Evolutionary conservation across 192 early-diverging fungal genomes (phyloP).

Genomic region (Backusella circina): DNA sequence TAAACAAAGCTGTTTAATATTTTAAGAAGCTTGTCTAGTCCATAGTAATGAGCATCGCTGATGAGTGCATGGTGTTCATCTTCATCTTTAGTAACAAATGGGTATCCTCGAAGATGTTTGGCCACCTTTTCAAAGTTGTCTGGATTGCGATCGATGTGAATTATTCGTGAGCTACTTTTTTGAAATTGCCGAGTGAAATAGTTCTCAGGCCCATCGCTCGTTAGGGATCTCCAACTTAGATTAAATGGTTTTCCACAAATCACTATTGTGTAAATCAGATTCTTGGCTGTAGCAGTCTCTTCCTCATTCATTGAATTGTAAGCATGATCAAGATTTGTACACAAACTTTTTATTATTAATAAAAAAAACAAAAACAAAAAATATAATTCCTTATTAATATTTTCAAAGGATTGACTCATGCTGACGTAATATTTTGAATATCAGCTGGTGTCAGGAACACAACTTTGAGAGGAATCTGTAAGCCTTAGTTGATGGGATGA

Average conservation of each 20-base stretch:
- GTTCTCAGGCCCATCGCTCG: background rate
- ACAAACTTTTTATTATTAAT: background rate
- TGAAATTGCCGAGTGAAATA: background rate
- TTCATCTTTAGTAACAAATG: conserved; percentile 32
- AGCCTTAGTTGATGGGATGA: no score
- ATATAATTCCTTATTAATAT: background rate
- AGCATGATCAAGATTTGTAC: background rate
- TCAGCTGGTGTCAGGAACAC: background rate
- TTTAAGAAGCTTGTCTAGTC: conserved; percentile 15
- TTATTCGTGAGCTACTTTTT: background rate
- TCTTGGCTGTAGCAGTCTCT: background rate
- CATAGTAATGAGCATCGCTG: conserved; percentile 39
- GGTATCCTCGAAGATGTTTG: conserved; percentile 45
- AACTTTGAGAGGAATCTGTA: no score
- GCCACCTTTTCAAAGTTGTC: conserved; percentile 42
- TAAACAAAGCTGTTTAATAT: background rate
- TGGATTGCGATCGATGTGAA: conserved; percentile 41
- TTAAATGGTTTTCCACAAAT: background rate
- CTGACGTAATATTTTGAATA: background rate
- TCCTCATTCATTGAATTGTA: background rate
- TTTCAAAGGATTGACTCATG: background rate
- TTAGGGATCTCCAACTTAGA: background rate
- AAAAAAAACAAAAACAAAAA: background rate
- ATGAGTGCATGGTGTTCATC: conserved; percentile 29
- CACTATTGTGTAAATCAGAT: background rate